These are phyloP conservation scores for Cadophora malorum DNA, from an alignment of 2,329 filamentous ascomycete genomes.

Conservation along the genomic window DNA sequence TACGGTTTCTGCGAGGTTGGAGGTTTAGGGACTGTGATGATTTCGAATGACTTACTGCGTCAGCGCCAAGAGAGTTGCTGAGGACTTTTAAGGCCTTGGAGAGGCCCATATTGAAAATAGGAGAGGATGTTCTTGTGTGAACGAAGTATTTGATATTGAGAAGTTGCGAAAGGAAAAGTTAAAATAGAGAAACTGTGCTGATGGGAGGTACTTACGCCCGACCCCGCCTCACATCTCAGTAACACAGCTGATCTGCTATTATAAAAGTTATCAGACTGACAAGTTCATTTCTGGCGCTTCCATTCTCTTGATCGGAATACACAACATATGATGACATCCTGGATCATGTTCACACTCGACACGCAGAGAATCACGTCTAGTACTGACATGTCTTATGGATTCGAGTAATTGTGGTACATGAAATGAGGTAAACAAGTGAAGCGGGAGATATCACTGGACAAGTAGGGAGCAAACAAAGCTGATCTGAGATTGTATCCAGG, in stretches of 20 bases:
- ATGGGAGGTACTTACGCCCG: not conserved
- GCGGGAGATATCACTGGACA: not conserved
- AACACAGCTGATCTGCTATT: not conserved
- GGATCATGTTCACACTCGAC: not conserved
- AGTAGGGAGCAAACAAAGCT: not conserved
- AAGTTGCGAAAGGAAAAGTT: no score
- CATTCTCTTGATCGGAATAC: conserved; percentile 8
- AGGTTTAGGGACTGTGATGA: no score
- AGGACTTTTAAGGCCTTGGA: not conserved
- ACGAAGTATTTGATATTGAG: no score
- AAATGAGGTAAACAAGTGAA: not conserved
- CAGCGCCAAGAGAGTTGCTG: not conserved
- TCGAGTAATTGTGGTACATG: not conserved
- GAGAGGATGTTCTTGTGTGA: not conserved
- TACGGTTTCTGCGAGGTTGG: not conserved
- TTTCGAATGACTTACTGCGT: not conserved
- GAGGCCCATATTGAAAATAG: not conserved
- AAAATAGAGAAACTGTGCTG: not conserved
- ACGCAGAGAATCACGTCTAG: not conserved
- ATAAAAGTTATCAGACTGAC: not conserved
- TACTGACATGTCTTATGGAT: not conserved
- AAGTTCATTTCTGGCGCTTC: not conserved
- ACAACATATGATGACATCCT: not conserved
- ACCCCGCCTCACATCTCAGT: not conserved
- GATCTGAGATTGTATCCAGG: conserved; percentile 3